Evolutionary conservation across 495 filamentous ascomycete genomes (phyloP), one percentile per base, ranked within the genome.

Genomic region (Xylaria nigripes): DNA sequence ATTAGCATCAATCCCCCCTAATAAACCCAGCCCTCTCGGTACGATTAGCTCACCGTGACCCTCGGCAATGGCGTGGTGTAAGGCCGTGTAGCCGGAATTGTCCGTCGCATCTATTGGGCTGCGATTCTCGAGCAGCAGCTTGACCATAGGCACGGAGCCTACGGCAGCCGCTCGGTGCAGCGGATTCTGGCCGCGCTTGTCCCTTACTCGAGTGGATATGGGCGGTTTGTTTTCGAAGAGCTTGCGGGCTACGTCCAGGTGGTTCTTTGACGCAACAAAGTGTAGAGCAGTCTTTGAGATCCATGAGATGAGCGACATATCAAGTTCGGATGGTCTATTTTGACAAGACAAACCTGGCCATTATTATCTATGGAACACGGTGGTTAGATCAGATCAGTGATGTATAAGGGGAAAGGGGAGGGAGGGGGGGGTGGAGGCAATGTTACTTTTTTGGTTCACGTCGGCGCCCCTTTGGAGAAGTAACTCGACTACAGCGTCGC

Each of bases 1-100:
- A 38, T 56, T 8, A 45, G 43, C 42, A n/a, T 41, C 29, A 22
- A 3, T 15, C 1, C 13, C 34, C 18, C 42, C 13, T 12, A 9
- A 40, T 40, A 29, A 29, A 42, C 36, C 18, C 8, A 29, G 19
- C n/a, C 19, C 1, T 12, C n/a, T 32, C 8, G 30, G 24, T 22
- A 18, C 15, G 23, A 44, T 8, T 7, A 47, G 49, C 66, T 41
- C 56, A 79, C 77, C 93, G 67, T 96, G 91, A 0, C 93, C 93
- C 68, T 98, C 93, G 0, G 89, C 86, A 55, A 96, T 79, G 2
- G 87, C 93, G 72, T 99, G 94, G 69, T 99, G 93, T 63, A 99
- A 70, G 13, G 91, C 83, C 30, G 94, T 97, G 53, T 86, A 76
- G 1, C 92, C 91, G 50, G 87, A 81, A 9, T 73, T 72, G 72